These are phyloP conservation scores for Stephania japonica DNA, from an alignment of 164 flowering plant genomes.

Conservation along the genomic window DNA sequence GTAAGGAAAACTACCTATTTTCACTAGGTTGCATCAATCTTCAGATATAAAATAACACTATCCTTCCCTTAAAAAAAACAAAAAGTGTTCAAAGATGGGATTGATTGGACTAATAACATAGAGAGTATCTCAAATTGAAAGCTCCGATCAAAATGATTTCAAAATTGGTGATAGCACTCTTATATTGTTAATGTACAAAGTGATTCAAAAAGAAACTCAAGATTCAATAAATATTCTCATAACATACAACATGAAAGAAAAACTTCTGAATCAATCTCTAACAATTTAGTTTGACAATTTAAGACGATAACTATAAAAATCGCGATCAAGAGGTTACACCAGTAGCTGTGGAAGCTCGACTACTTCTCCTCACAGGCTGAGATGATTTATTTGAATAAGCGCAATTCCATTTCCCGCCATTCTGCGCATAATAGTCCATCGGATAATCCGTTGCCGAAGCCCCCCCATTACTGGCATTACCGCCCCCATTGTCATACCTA, in stretches of 20 bases:
- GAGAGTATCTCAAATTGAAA: too few species aligned
- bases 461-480: conserved; percentile 15
- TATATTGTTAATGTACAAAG: conserved; percentile 19
- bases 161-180: too few species aligned
- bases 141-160: too few species aligned
- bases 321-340: conserved; percentile 1
- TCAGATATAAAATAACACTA: too few species aligned
- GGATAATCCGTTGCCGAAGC: conserved; percentile 53
- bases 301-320: not conserved
- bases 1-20: too few species aligned
- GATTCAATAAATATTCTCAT: not conserved
- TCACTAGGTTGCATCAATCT: too few species aligned
- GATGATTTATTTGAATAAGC: conserved; percentile 50
- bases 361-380: conserved; percentile 33
- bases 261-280: not conserved
- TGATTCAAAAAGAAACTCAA: not conserved
- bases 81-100: too few species aligned
- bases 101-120: too few species aligned
- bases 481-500: conserved; percentile 19
- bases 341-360: conserved; percentile 24
- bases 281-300: not conserved
- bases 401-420: conserved; percentile 95
- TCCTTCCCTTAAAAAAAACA: too few species aligned
- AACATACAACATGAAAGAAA: not conserved
- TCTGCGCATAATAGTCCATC: conserved; percentile 97